phyloP scores from a whole-genome alignment of 257 asterid species.

The Marsdenia floribunda region DNA sequence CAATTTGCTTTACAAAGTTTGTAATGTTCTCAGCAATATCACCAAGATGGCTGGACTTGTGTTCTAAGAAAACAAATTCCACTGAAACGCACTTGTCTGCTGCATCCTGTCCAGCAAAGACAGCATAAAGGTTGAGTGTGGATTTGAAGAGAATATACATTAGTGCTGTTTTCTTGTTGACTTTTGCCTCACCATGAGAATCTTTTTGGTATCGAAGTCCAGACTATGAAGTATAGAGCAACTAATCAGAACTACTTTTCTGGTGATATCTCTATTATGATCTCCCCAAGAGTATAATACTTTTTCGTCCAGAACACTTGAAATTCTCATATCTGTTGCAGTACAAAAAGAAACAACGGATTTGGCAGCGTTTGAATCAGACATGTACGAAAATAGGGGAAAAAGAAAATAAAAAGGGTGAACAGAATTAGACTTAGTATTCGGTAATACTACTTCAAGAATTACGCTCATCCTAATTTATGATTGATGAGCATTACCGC shows the following conservation, averaged over 20 bases:
- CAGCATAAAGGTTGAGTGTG: slow-evolving; percentile 17
- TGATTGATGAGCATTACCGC: slow-evolving; percentile 25
- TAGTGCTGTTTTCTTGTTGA: slow-evolving; percentile 14
- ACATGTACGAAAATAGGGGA: background rate
- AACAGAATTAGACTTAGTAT: background rate
- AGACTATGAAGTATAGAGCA: slow-evolving; percentile 44
- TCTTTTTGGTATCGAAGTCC: slow-evolving; percentile 51
- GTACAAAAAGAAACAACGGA: slow-evolving; percentile 9
- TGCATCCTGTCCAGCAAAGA: slow-evolving; percentile 56
- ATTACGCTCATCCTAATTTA: background rate
- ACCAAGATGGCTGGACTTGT: slow-evolving; percentile 46
- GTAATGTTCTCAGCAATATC: slow-evolving; percentile 45
- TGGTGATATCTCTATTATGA: slow-evolving; percentile 35
- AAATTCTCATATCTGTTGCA: slow-evolving; percentile 56
- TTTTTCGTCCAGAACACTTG: slow-evolving; percentile 53
- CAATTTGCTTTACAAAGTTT: slow-evolving; percentile 53
- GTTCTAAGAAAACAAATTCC: slow-evolving; percentile 65
- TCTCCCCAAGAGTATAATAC: slow-evolving; percentile 52
- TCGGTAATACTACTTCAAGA: background rate
- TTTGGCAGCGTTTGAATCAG: background rate
- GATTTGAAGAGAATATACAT: slow-evolving; percentile 4
- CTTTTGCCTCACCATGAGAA: slow-evolving; percentile 58
- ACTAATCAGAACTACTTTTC: slow-evolving; percentile 62
- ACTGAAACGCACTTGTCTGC: slow-evolving; percentile 60
- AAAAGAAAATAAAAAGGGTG: background rate